Base-by-base conservation (phyloP, 2,329 filamentous ascomycete genomes). In the Nigrospora oryzae region DNA sequence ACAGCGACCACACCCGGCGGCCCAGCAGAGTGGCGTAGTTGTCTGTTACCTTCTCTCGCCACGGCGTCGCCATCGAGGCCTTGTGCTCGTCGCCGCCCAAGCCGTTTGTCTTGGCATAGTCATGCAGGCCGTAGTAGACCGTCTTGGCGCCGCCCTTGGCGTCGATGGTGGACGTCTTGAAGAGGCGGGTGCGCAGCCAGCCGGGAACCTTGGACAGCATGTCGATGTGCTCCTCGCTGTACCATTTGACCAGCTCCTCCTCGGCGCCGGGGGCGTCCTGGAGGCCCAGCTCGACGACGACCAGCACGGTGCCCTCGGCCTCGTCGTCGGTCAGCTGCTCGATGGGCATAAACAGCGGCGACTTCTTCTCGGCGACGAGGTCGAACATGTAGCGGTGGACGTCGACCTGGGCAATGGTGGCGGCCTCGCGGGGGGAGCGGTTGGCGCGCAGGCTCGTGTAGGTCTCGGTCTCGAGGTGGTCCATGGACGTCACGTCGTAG, bases 401-500 rank as follows among this genome's bases (percentile, higher is more conserved):
- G 42, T 78, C 77, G 6, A 79, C 73, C 53, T 77, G 70, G 39
- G 62, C 69, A 46, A 80, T 79, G 3, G 69, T 75, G 16, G 64
- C 65, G 32, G 73, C 74, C 56, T 81, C 77, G 49, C 75, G 68
- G 2, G 65, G 54, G 3, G 75, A 77, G 19, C 76, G 65, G 54
- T 77, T 70, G 11, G 74, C 77, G 30, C 85, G 75, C 39, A 89
- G 68, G 13, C 69, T 67, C 11, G 77, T 79, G 67, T 95, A 95
- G 2, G 81, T 75, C 43, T 84, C 76, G 40, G 81, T 80, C 42
- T 79, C 77, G 58, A 95, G 72, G 56, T 78, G 79, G 38, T 74
- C 65, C 77, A 91, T 87, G 58, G 83, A 81, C 32, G 79, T 81
- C 51, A 93, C 79, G 62, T 95, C 88, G 71, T 95, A 95, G 45